phyloP scores from a whole-genome alignment of 768 basidiomycete genomes.

The Trametes cubensis region DNA sequence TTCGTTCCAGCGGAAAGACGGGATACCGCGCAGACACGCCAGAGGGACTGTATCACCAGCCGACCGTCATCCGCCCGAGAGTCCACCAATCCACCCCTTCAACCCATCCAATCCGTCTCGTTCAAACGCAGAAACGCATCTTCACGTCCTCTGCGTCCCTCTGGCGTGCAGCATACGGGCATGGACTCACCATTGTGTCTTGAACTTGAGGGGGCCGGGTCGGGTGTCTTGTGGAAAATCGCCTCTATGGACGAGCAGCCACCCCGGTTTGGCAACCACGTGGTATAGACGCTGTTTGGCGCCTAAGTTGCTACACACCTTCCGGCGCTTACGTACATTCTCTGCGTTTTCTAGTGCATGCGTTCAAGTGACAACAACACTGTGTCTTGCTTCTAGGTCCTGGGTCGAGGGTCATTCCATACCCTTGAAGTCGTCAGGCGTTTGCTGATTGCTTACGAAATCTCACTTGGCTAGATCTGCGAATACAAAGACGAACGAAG shows the following conservation, averaged over 20 bases:
- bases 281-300: constrained; percentile 17
- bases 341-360: no score
- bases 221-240: constrained; percentile 24
- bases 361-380: no score
- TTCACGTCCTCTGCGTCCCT: constrained; percentile 5
- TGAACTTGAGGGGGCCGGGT: constrained; percentile 35
- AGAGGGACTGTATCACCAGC: constrained; percentile 15
- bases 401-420: no score
- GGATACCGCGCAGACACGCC: constrained; percentile 11
- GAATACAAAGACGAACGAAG: no score
- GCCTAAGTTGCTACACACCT: neutral
- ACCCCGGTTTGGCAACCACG: constrained; percentile 22
- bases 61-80: constrained; percentile 39
- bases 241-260: constrained; percentile 19
- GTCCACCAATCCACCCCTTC: constrained; percentile 38
- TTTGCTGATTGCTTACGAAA: no score
- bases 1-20: constrained; percentile 18
- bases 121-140: constrained; percentile 22
- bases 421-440: no score
- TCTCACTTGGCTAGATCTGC: no score
- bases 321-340: no score
- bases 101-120: constrained; percentile 27
- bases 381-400: no score
- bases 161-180: constrained; percentile 23
- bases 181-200: constrained; percentile 50